Conservation (phyloP, 2,329 filamentous ascomycete species). For the Xylariaceae sp. region DNA sequence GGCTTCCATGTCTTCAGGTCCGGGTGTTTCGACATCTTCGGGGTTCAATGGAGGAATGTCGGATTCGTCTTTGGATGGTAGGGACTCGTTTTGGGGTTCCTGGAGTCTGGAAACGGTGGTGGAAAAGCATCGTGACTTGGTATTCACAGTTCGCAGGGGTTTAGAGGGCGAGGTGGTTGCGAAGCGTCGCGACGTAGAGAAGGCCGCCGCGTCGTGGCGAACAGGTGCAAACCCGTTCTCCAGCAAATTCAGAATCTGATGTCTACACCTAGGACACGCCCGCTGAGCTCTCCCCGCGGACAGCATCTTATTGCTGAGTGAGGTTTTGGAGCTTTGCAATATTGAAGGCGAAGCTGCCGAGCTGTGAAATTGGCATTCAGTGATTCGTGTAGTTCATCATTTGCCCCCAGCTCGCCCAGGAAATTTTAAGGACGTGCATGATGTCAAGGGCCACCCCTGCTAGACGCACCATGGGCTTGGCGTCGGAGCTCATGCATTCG, state of each 20-base stretch:
- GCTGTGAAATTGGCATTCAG: no score
- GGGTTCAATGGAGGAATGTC: no score
- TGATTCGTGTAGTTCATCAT: no score
- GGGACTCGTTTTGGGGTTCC: constrained; percentile 2
- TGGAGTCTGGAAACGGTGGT: constrained; percentile 20
- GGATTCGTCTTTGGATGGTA: not conserved
- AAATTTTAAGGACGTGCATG: no score
- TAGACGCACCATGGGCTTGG: no score
- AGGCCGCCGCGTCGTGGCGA: constrained; percentile 14
- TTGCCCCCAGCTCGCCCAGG: no score
- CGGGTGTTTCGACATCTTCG: not conserved
- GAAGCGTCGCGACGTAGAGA: constrained; percentile 10
- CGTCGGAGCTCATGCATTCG: no score
- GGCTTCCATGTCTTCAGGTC: constrained; percentile 16
- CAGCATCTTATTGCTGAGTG: constrained; percentile 29
- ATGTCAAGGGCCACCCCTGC: no score
- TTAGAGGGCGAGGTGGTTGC: constrained; percentile 9
- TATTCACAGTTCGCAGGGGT: constrained; percentile 3
- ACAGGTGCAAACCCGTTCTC: constrained; percentile 32
- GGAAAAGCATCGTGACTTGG: constrained; percentile 20
- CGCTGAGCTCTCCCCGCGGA: constrained; percentile 35
- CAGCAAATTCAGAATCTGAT: constrained; percentile 34
- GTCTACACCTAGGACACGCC: constrained; percentile 37
- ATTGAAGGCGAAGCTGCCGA: no score
- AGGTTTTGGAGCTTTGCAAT: not conserved